These are phyloP conservation scores for Cladochytrium tenue DNA, from an alignment of 371 early-diverging fungal species.

Conservation along the genomic window DNA sequence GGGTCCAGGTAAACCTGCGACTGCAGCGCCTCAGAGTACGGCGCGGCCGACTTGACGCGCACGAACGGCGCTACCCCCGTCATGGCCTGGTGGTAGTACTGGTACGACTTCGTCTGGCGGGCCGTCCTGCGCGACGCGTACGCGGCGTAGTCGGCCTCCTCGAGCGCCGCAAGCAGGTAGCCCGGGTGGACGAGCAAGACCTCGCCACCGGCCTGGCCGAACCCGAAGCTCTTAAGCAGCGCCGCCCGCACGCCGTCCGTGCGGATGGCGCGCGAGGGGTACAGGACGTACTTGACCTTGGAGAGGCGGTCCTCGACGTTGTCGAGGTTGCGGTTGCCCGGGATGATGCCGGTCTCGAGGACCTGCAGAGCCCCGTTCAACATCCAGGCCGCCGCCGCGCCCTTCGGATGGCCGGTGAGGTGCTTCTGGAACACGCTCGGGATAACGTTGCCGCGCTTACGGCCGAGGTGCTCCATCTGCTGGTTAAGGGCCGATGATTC, in stretches of 20 bases:
- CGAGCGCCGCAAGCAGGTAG: constrained; percentile 81
- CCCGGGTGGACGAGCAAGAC: constrained; percentile 89
- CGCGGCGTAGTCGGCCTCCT: constrained; percentile 67
- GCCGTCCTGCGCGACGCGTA: constrained; percentile 72
- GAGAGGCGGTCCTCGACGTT: constrained; percentile 83
- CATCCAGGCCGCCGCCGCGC: constrained; percentile 98
- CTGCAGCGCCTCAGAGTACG: constrained; percentile 87
- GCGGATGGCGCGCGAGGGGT: constrained; percentile 84
- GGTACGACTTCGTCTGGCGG: constrained; percentile 84
- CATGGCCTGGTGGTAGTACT: constrained; percentile 91
- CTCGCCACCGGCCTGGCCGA: constrained; percentile 96
- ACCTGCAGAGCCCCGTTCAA: constrained; percentile 90
- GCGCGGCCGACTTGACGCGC: constrained; percentile 85
- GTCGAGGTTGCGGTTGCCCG: constrained; percentile 95
- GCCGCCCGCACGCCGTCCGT: constrained; percentile 94
- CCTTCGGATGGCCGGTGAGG: constrained; percentile 96
- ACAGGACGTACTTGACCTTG: constrained; percentile 80
- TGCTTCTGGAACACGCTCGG: constrained; percentile 91
- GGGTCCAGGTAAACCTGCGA: constrained; percentile 89
- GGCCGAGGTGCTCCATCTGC: constrained; percentile 87
- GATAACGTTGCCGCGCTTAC: constrained; percentile 80
- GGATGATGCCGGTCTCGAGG: constrained; percentile 85
- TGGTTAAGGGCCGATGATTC: constrained; percentile 87
- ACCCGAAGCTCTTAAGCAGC: constrained; percentile 92
- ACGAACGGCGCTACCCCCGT: constrained; percentile 82